phyloP scores from a whole-genome alignment of 2,329 filamentous ascomycete genomes.

The Trichophyton simii region DNA sequence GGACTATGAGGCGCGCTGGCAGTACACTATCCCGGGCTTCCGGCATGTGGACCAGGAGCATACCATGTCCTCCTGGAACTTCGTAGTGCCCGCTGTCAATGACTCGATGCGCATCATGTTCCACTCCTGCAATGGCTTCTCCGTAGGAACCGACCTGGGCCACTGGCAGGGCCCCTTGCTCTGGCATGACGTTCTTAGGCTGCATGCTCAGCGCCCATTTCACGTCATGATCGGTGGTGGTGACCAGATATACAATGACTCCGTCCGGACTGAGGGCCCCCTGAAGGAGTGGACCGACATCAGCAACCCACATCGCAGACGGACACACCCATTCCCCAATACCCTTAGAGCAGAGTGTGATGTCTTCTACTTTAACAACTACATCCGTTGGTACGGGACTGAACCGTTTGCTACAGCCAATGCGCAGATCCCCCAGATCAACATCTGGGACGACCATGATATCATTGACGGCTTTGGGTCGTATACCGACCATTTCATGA shows the following conservation, averaged over 20 bases:
- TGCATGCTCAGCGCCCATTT: slow-evolving; percentile 48
- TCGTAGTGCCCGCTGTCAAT: slow-evolving; percentile 46
- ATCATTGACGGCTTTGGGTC: slow-evolving; percentile 57
- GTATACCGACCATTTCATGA: slow-evolving; percentile 56
- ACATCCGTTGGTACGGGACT: slow-evolving; percentile 56
- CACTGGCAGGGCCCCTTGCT: slow-evolving; percentile 49
- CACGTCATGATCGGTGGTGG: slow-evolving; percentile 75
- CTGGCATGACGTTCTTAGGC: slow-evolving; percentile 52
- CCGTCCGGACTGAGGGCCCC: slow-evolving; percentile 73
- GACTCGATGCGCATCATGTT: slow-evolving; percentile 60
- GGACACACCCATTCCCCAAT: slow-evolving; percentile 53
- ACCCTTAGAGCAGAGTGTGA: slow-evolving; percentile 47
- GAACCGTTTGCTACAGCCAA: slow-evolving; percentile 49
- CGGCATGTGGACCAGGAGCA: slow-evolving; percentile 47
- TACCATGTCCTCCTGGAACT: slow-evolving; percentile 40
- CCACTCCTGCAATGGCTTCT: slow-evolving; percentile 58
- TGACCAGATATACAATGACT: slow-evolving; percentile 69
- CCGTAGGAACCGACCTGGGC: slow-evolving; percentile 51
- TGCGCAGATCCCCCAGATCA: slow-evolving; percentile 50
- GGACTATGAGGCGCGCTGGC: slow-evolving; percentile 63
- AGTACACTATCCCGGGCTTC: slow-evolving; percentile 60
- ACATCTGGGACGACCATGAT: slow-evolving; percentile 55
- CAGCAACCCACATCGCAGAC: slow-evolving; percentile 47
- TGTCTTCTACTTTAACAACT: slow-evolving; percentile 50
- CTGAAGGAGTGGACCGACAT: slow-evolving; percentile 55